phyloP scores from a whole-genome alignment of 2,329 filamentous ascomycete species.

The Neodidymelliopsis sp. region DNA sequence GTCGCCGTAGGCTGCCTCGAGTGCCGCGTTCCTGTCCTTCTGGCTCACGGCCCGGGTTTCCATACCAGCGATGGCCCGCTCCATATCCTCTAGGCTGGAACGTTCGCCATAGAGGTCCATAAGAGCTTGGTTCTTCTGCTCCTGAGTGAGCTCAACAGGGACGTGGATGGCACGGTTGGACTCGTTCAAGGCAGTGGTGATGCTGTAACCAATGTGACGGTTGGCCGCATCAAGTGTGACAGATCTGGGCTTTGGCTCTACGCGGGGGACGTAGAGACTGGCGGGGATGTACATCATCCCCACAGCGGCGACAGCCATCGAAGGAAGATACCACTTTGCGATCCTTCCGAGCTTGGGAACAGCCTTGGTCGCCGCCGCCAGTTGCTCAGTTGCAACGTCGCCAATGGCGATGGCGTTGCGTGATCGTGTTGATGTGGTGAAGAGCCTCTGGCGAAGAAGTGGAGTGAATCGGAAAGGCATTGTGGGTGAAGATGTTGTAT shows the following conservation, averaged over 20 bases:
- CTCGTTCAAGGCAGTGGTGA: conserved; percentile 41
- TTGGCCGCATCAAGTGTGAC: conserved; percentile 42
- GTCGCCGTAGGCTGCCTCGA: conserved; percentile 58
- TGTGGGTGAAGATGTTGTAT: conserved; percentile 13
- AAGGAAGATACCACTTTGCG: conserved; percentile 45
- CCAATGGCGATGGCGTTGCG: conserved; percentile 34
- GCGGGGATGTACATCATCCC: conserved; percentile 41
- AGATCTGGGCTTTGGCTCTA: conserved; percentile 30
- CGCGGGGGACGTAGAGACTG: conserved; percentile 21
- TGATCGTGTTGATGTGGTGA: conserved; percentile 40
- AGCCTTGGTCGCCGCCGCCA: conserved; percentile 31
- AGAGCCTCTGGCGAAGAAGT: conserved; percentile 36
- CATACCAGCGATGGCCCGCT: conserved; percentile 40
- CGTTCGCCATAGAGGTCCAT: conserved; percentile 43
- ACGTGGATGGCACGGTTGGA: conserved; percentile 39
- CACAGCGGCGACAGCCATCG: conserved; percentile 44
- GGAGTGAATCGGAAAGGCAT: conserved; percentile 42
- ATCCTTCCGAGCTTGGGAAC: conserved; percentile 44
- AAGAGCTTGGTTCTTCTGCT: conserved; percentile 41
- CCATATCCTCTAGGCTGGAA: conserved; percentile 44
- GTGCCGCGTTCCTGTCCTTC: conserved; percentile 46
- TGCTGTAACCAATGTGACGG: conserved; percentile 43
- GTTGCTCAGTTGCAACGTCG: conserved; percentile 33
- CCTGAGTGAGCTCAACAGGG: conserved; percentile 34
- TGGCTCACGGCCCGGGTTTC: conserved; percentile 37